Conservation (phyloP, 78 protist genomes). For the Dictyostelium capitatum region DNA sequence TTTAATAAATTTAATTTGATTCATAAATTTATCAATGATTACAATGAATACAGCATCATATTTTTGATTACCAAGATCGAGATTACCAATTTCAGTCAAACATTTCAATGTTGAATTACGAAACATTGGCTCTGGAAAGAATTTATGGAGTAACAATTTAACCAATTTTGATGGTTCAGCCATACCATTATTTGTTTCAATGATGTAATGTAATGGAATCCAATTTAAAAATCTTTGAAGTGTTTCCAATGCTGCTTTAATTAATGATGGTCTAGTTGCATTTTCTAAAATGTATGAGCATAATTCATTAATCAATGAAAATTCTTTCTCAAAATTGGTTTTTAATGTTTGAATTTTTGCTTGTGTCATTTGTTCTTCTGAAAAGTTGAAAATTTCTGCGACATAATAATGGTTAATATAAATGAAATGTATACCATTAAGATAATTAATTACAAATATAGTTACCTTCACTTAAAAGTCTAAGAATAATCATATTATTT, state of each 20-base stretch:
- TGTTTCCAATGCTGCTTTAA: constrained; percentile 86
- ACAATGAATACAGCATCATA: constrained; percentile 40
- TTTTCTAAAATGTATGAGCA: constrained; percentile 85
- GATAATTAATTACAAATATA: constrained; percentile 65
- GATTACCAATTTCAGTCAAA: constrained; percentile 93
- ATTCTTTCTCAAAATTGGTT: constrained; percentile 91
- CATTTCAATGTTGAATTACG: constrained; percentile 92
- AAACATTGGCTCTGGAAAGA: constrained; percentile 80
- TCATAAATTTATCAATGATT: constrained; percentile 59
- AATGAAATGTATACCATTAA: background rate
- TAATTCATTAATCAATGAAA: constrained; percentile 92
- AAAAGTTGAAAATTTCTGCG: constrained; percentile 96
- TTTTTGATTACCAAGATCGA: constrained; percentile 25
- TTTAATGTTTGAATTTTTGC: constrained; percentile 90
- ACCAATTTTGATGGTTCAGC: constrained; percentile 50
- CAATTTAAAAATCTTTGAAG: constrained; percentile 95
- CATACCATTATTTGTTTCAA: constrained; percentile 86
- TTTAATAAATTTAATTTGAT: constrained; percentile 44
- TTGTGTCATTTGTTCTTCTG: constrained; percentile 93
- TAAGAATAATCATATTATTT: constrained; percentile 97
- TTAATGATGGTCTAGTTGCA: constrained; percentile 83
- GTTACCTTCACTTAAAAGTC: constrained; percentile 87
- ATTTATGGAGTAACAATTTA: constrained; percentile 65
- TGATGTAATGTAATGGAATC: constrained; percentile 98
- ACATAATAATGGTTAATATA: background rate